These are phyloP conservation scores for Filosporella fistucella DNA, from an alignment of 495 filamentous ascomycete species.

Conservation along the genomic window DNA sequence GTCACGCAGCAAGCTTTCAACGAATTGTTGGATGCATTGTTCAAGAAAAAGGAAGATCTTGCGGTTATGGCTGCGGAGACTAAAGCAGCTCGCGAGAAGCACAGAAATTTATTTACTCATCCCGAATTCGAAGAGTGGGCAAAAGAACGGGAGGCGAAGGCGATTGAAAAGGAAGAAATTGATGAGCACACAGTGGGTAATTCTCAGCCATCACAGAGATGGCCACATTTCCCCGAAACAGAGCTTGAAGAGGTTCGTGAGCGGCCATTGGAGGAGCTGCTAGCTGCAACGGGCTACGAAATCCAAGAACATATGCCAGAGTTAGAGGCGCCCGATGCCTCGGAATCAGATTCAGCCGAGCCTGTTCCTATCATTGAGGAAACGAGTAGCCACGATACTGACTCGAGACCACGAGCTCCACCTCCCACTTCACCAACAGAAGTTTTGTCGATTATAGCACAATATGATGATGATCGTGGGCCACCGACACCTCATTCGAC, in stretches of 20 bases:
- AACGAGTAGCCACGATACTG: neutral
- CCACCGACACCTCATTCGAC: conserved; percentile 6
- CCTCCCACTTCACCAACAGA: conserved; percentile 9
- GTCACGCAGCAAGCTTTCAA: conserved; percentile 88
- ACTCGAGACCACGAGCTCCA: neutral
- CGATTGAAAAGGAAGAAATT: neutral
- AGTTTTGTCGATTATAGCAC: conserved; percentile 10
- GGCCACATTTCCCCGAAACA: conserved; percentile 21
- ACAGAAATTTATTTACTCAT: conserved; percentile 38
- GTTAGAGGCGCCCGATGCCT: neutral
- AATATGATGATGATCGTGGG: conserved; percentile 6
- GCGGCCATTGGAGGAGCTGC: conserved; percentile 14
- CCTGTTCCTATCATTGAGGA: neutral
- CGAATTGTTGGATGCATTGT: conserved; percentile 81
- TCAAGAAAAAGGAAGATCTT: conserved; percentile 73
- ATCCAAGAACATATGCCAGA: neutral
- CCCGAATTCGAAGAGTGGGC: conserved; percentile 36
- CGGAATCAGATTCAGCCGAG: neutral
- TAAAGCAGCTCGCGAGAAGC: conserved; percentile 53
- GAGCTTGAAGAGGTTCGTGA: conserved; percentile 23
- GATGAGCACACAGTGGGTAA: too few species aligned
- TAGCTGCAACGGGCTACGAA: conserved; percentile 18
- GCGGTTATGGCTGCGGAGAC: conserved; percentile 65
- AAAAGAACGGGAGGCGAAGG: conserved; percentile 4
- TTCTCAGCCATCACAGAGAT: too few species aligned